Conservation (phyloP, 371 early-diverging fungal species). For the Actinomucor elegans region DNA sequence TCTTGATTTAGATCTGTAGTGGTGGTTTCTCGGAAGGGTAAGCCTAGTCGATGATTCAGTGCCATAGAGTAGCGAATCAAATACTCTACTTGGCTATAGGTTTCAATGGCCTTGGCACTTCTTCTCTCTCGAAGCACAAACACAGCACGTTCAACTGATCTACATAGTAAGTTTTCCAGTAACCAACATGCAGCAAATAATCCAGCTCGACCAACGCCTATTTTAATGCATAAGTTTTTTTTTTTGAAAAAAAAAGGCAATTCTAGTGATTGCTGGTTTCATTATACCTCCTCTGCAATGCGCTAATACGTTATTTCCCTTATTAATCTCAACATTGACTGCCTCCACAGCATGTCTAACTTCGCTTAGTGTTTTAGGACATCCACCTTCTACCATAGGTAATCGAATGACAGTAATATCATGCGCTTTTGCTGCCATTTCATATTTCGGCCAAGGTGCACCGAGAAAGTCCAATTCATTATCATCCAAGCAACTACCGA, state of each 20-base stretch:
- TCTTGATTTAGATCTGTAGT: neutral
- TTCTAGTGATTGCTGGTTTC: no score
- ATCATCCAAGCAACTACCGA: conserved; percentile 69
- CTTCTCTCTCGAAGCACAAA: conserved; percentile 54
- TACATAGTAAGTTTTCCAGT: conserved; percentile 53
- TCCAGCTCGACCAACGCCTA: conserved; percentile 79
- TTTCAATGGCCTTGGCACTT: conserved; percentile 71
- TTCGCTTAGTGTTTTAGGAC: conserved; percentile 64
- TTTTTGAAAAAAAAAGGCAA: no score
- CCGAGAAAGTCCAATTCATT: conserved; percentile 70
- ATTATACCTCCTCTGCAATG: conserved; percentile 82
- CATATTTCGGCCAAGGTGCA: conserved; percentile 68
- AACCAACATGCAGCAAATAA: conserved; percentile 77
- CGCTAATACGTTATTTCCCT: conserved; percentile 64
- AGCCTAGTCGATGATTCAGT: conserved; percentile 17
- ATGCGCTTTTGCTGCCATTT: conserved; percentile 54
- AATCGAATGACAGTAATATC: conserved; percentile 56
- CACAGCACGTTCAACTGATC: conserved; percentile 54
- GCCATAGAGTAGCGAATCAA: conserved; percentile 51
- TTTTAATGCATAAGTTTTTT: neutral
- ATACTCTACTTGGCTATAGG: conserved; percentile 65
- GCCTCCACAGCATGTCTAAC: conserved; percentile 54
- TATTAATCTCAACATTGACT: conserved; percentile 50
- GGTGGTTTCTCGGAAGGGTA: neutral
- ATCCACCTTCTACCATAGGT: conserved; percentile 78